Evolutionary conservation across 2,329 filamentous ascomycete species (phyloP), one percentile per base, ranked within the genome.

Genomic region (Xenosphaeropsis pyriputrescens): DNA sequence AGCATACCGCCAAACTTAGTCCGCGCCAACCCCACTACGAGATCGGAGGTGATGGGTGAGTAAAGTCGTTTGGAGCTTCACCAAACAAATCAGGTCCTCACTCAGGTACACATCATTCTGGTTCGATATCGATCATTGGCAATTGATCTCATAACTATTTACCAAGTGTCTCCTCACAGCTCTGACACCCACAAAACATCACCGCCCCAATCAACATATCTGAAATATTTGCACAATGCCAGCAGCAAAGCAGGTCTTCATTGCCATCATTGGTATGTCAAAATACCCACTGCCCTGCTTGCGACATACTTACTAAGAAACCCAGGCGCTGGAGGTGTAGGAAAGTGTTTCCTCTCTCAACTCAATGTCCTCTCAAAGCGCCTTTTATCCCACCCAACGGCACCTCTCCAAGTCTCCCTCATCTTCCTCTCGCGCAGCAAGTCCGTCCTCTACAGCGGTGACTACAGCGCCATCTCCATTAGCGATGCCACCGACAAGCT

Each of bases 321-420:
- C 49, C 46, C 53, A 93, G 88, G 91, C 54, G 83, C 82, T 50
- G 91, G 91, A 49, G 89, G 89, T 46, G 91, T 96, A 44, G 91
- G 91, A 53, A 88, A 88, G 61, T 76, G 75, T 62, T 95, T 96
- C 68, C 74, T 96, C 45, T 67, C 69, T 48, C 91, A 96, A 61
- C 75, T 96, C 41, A 67, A 79, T 46, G 56, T 64, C 43, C 71
- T 91, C 42, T 68, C 74, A 36, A 64, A 70, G 45, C 75, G 80
- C 44, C 75, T 76, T 30, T 72, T 79, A 32, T 70, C 74, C 6
- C 46, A 44, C 30, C 18, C 47, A 17, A 42, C 40, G n/a, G 47
- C 44, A 32, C 44, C 43, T 9, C 75, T 75, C 38, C 75, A 78
- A 58, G 70, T 94, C 41, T 77, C 72, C 41, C 75, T 96, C 38